These are phyloP conservation scores for Pseudogymnoascus sp. DNA, from an alignment of 2,329 filamentous ascomycete genomes.

Conservation along the genomic window DNA sequence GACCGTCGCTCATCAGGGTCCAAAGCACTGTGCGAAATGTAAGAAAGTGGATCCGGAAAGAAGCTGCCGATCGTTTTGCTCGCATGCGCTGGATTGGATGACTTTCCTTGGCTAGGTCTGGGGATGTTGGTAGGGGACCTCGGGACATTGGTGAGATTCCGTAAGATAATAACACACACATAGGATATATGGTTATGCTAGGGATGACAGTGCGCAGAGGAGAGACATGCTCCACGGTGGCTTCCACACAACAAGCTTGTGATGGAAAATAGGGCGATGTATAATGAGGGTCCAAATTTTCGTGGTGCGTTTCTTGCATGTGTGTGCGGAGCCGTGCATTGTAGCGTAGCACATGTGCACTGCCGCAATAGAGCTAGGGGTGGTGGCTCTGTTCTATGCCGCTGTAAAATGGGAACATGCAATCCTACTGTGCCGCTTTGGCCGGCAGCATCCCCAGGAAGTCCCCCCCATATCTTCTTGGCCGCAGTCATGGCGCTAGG, in stretches of 20 bases:
- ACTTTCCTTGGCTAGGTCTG: neutral
- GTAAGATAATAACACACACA: neutral
- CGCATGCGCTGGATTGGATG: neutral
- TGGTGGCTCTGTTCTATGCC: neutral
- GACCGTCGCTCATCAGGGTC: neutral
- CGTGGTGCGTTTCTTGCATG: neutral
- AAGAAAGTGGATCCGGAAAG: conserved; percentile 4
- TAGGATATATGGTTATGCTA: neutral
- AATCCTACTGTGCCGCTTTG: neutral
- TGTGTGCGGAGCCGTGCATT: neutral
- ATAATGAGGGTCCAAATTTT: neutral
- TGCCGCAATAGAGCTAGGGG: neutral
- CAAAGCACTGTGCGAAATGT: neutral
- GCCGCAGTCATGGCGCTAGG: neutral
- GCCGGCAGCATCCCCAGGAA: neutral
- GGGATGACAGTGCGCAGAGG: neutral
- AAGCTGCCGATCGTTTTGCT: neutral
- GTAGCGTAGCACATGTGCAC: neutral
- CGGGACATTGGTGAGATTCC: neutral
- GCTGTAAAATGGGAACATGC: neutral
- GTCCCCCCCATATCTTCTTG: neutral
- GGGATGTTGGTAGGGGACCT: neutral
- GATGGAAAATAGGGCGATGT: neutral
- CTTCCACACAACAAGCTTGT: neutral
- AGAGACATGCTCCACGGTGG: neutral